Conservation (phyloP, 2,329 filamentous ascomycete genomes). For the Botrytis porri region DNA sequence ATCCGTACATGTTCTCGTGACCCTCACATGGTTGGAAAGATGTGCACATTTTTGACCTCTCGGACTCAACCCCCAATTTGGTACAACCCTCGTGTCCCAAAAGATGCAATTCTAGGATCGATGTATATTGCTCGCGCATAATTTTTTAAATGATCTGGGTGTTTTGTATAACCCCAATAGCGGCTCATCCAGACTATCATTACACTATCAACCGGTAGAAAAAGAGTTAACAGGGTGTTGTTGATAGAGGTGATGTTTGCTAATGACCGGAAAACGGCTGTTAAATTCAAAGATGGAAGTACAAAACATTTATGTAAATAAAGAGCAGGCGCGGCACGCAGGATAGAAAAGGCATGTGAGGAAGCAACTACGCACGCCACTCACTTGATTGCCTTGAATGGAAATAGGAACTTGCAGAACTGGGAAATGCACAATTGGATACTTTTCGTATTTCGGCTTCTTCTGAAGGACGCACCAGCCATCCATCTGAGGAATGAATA, state of each 20-base stretch:
- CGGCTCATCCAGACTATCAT: constrained; percentile 29
- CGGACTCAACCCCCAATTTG: constrained; percentile 23
- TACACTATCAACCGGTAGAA: constrained; percentile 12
- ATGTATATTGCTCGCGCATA: constrained; percentile 21
- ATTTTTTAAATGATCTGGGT: constrained; percentile 24
- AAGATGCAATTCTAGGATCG: constrained; percentile 30
- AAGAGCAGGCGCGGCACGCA: constrained; percentile 18
- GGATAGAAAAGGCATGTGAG: constrained; percentile 13
- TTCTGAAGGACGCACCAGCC: constrained; percentile 11
- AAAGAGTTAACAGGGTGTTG: constrained; percentile 6
- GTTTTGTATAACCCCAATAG: constrained; percentile 26
- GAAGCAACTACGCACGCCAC: constrained; percentile 16
- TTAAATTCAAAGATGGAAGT: constrained; percentile 16
- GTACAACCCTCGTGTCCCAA: constrained; percentile 35
- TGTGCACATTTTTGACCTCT: constrained; percentile 16
- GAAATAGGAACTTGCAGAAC: constrained; percentile 12
- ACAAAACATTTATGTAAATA: constrained; percentile 11
- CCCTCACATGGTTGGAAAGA: constrained; percentile 29
- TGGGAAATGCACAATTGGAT: constrained; percentile 10
- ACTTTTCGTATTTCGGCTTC: constrained; percentile 13
- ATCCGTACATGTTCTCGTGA: constrained; percentile 31
- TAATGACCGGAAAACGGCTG: constrained; percentile 20
- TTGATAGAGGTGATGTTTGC: constrained; percentile 14
- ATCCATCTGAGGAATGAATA: constrained; percentile 14
- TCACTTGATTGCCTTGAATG: constrained; percentile 19